Evolutionary conservation across 768 basidiomycete species (phyloP), one percentile per base, ranked within the genome.

Genomic region (Leccinum subgranulosum): DNA sequence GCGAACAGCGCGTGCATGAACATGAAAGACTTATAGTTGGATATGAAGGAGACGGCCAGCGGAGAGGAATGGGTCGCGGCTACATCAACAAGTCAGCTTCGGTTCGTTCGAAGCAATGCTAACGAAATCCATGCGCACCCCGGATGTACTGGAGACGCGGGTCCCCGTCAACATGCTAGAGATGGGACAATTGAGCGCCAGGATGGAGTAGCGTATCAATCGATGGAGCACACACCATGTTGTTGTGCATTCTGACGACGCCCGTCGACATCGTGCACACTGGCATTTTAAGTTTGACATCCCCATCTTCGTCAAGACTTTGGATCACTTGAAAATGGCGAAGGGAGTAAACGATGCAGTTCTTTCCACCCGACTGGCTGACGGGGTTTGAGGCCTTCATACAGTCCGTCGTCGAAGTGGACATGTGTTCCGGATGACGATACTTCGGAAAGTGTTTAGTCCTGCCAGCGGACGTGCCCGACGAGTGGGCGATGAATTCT

Each of bases 191-290:
- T 23, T 23, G 23, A 23, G 23, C 23, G 23, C 23, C 23, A 23
- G 23, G n/a, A n/a, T n/a, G n/a, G n/a, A 31, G 14, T 4, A 19
- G 2, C 9, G 15, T 1, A 52, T 41, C 6, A 21, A 41, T 34
- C 34, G 6, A 34, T 15, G 33, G 12, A 33, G 19, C 17, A 51
- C 55, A 21, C 14, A 59, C 60, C 66, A 64, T 64, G 2, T 68
- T 33, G 36, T 60, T 53, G 29, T 36, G 61, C 67, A 68, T 66
- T 56, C 67, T 56, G 41, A 62, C 55, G 4, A 60, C 60, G 14
- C 62, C 64, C 6, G 67, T 64, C 5, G 67, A 65, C 66, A 65
- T 68, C 11, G 65, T 17, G 45, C 57, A 62, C 41, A 64, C 62
- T 0, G 58, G 59, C 54, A 64, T 58, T 33, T 51, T 56, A 0